Percentiles rank a stretch among this genome's conserved stretches.
These are phyloP conservation scores for Trametes villosa DNA, from an alignment of 768 basidiomycete genomes.

Conservation along the genomic window DNA sequence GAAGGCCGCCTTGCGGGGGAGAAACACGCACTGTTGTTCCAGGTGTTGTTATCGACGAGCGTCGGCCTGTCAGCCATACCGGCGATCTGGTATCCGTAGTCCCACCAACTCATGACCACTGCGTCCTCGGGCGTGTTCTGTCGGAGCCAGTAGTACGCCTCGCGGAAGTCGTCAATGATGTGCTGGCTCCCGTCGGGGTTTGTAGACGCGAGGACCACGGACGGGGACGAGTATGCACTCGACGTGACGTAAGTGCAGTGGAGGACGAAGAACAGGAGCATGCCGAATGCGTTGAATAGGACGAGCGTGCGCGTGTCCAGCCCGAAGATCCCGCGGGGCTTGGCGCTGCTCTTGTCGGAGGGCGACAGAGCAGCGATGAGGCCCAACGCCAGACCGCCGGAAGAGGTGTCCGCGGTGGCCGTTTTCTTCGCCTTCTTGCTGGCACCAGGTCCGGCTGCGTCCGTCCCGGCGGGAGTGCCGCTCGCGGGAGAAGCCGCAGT, in stretches of 20 bases:
- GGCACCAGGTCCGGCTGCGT: slow-evolving; percentile 21
- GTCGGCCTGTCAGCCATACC: slow-evolving; percentile 98
- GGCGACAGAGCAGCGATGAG: slow-evolving; percentile 35
- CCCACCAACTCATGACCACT: slow-evolving; percentile 99
- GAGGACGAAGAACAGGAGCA: slow-evolving; percentile 89
- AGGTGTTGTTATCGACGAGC: slow-evolving; percentile 98
- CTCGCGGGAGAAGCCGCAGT: slow-evolving; percentile 36
- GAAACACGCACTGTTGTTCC: slow-evolving; percentile 90
- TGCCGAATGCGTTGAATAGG: slow-evolving; percentile 69
- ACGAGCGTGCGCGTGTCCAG: slow-evolving; percentile 82
- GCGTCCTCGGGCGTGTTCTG: slow-evolving; percentile 92
- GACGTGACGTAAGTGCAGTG: slow-evolving; percentile 98
- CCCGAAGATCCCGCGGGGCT: slow-evolving; percentile 71
- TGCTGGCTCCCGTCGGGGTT: slow-evolving; percentile 85
- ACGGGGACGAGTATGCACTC: slow-evolving; percentile 94
- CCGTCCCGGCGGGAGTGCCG: slow-evolving; percentile 28
- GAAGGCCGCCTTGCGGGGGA: background rate
- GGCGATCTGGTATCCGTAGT: slow-evolving; percentile 99
- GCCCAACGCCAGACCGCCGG: slow-evolving; percentile 46
- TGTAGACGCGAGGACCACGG: slow-evolving; percentile 87
- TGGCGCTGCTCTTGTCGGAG: slow-evolving; percentile 41
- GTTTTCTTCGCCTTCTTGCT: slow-evolving; percentile 54
- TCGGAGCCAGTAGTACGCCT: slow-evolving; percentile 98
- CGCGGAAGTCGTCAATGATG: slow-evolving; percentile 98
- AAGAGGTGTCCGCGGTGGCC: slow-evolving; percentile 33